Evolutionary conservation across 208 protist species (phyloP).

Genomic region (Acanthamoeba pearcei): DNA sequence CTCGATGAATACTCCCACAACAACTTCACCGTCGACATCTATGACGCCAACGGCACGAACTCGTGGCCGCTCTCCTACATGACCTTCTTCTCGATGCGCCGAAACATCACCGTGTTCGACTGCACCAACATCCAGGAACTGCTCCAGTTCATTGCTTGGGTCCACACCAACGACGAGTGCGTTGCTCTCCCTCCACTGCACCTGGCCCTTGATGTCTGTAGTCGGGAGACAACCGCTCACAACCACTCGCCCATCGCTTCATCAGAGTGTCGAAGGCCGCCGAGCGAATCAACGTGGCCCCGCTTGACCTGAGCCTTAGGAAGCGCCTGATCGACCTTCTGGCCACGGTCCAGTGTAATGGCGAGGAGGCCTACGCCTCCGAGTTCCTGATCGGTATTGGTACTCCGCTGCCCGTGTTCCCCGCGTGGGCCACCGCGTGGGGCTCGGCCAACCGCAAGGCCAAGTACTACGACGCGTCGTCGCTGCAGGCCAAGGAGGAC

Average conservation of each 20-base stretch:
- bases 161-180: conserved; percentile 49
- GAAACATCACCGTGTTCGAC: conserved; percentile 16
- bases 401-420: neutral
- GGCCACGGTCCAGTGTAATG: neutral
- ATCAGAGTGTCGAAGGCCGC: neutral
- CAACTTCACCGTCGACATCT: conserved; percentile 35
- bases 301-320: neutral
- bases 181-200: neutral
- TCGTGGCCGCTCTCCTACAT: conserved; percentile 63
- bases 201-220: neutral
- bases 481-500: neutral
- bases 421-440: neutral
- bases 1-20: neutral
- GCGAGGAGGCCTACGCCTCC: neutral
- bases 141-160: conserved; percentile 31
- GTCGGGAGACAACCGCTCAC: too few relatives aligned
- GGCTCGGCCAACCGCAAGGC: neutral
- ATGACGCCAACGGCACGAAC: neutral
- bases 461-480: conserved; percentile 10
- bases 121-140: conserved; percentile 47
- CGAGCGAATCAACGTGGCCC: neutral
- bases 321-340: neutral
- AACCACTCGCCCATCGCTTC: neutral
- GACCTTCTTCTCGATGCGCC: conserved; percentile 30
- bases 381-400: conserved; percentile 15